phyloP scores from a whole-genome alignment of 2,329 filamentous ascomycete genomes.

The Harringtonia aguacate region DNA sequence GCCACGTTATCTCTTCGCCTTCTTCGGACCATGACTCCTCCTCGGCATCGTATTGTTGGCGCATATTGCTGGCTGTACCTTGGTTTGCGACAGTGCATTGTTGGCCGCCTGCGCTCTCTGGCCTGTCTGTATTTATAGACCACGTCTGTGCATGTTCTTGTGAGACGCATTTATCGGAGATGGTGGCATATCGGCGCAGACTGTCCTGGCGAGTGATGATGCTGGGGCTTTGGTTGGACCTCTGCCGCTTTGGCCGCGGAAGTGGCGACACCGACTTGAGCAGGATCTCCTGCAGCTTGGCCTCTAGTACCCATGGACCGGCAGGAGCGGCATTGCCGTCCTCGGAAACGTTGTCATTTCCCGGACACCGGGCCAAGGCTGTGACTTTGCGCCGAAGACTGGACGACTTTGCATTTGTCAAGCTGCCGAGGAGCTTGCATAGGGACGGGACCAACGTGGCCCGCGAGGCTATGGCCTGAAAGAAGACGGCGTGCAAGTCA shows the following conservation, averaged over 20 bases:
- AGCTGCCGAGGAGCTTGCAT: constrained; percentile 4
- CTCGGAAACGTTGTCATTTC: not conserved
- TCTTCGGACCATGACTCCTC: not conserved
- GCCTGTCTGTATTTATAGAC: no score
- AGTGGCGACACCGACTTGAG: constrained; percentile 1
- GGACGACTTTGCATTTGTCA: constrained; percentile 7
- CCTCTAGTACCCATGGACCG: not conserved
- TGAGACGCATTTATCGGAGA: no score
- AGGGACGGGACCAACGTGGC: constrained; percentile 6
- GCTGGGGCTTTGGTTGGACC: not conserved
- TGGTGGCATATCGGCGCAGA: no score
- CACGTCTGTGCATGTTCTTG: no score
- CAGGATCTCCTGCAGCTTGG: constrained; percentile 7
- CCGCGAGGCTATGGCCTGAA: constrained; percentile 3
- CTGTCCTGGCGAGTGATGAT: not conserved
- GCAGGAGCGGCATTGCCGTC: not conserved
- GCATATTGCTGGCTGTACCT: no score
- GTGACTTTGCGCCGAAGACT: constrained; percentile 7
- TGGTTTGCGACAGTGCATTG: no score
- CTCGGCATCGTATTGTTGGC: no score
- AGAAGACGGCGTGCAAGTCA: no score
- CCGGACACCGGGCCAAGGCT: not conserved
- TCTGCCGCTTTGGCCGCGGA: not conserved
- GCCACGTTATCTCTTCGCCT: constrained; percentile 1
- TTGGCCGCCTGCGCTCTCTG: no score